Conservation (phyloP, 139 green algal genomes). For the Micractinium conductrix region DNA sequence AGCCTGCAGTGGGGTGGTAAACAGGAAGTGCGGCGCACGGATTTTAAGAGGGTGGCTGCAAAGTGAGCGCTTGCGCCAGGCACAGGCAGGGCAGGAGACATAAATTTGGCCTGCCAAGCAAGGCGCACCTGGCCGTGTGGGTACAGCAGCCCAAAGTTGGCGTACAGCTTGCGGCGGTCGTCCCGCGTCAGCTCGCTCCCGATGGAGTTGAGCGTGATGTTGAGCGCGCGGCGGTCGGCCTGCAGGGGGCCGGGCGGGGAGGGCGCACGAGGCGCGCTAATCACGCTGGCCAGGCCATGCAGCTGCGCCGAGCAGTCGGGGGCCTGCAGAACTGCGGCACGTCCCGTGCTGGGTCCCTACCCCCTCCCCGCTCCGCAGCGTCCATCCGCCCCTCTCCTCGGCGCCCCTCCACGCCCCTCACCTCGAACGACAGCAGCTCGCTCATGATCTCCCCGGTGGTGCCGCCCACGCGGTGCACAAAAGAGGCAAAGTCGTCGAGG, state of each 20-base stretch:
- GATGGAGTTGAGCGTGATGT: constrained; percentile 99
- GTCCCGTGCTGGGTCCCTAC: not conserved
- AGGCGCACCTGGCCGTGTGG: constrained; percentile 68
- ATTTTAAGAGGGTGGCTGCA: no score
- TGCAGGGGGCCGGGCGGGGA: constrained; percentile 26
- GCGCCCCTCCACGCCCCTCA: constrained; percentile 24
- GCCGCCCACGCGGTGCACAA: constrained; percentile 84
- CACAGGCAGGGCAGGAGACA: no score
- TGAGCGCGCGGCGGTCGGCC: constrained; percentile 95
- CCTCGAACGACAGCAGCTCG: constrained; percentile 95
- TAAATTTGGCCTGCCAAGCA: no score
- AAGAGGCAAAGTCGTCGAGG: constrained; percentile 95
- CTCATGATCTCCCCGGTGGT: constrained; percentile 93
- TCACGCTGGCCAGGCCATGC: no score
- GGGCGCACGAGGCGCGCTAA: no score
- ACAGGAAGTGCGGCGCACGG: no score
- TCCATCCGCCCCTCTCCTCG: no score
- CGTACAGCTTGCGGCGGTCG: constrained; percentile 95
- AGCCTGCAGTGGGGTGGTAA: no score
- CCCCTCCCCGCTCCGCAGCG: not conserved
- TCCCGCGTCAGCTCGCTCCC: constrained; percentile 97
- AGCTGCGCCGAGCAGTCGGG: no score
- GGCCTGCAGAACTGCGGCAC: not conserved
- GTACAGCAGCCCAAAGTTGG: constrained; percentile 95
- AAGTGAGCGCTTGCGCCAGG: not conserved